Percentiles rank a stretch among this genome's conserved stretches.
These are phyloP conservation scores for Euphrasia confusa DNA, from an alignment of 257 asterid genomes.

Conservation along the genomic window DNA sequence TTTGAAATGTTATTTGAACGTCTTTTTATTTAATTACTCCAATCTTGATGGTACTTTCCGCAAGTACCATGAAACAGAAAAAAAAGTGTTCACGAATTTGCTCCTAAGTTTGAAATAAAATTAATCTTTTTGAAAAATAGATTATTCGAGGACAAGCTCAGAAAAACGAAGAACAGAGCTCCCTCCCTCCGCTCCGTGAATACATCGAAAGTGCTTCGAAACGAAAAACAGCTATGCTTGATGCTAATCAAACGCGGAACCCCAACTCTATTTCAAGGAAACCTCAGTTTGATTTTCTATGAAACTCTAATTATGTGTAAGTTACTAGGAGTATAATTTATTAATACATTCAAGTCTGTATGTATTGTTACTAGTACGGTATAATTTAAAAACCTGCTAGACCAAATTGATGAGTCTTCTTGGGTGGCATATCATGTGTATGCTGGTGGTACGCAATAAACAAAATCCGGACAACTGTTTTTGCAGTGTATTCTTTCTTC, in stretches of 20 bases:
- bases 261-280: slow-evolving; percentile 43
- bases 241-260: slow-evolving; percentile 31
- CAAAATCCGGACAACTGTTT: slow-evolving; percentile 10
- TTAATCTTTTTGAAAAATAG: slow-evolving; percentile 29
- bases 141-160: slow-evolving; percentile 66
- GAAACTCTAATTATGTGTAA: slow-evolving; percentile 13
- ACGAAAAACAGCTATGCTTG: slow-evolving; percentile 41
- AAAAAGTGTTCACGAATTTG: not conserved
- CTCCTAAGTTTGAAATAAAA: slow-evolving; percentile 18
- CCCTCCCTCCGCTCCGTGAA: slow-evolving; percentile 68
- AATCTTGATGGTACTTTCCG: no score
- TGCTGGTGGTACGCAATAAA: slow-evolving; percentile 2
- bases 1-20: no score
- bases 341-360: not conserved
- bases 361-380: not conserved
- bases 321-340: not conserved
- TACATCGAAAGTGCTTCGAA: slow-evolving; percentile 52
- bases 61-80: not conserved
- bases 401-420: not conserved
- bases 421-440: not conserved
- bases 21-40: no score
- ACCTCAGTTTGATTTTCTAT: slow-evolving; percentile 62
- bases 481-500: not conserved
- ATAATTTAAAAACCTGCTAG: slow-evolving; percentile 11
- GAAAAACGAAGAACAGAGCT: slow-evolving; percentile 32